These are phyloP conservation scores for Yamadazyma atmosphaerica DNA, from an alignment of 1,139 yeast genomes.

Conservation along the genomic window DNA sequence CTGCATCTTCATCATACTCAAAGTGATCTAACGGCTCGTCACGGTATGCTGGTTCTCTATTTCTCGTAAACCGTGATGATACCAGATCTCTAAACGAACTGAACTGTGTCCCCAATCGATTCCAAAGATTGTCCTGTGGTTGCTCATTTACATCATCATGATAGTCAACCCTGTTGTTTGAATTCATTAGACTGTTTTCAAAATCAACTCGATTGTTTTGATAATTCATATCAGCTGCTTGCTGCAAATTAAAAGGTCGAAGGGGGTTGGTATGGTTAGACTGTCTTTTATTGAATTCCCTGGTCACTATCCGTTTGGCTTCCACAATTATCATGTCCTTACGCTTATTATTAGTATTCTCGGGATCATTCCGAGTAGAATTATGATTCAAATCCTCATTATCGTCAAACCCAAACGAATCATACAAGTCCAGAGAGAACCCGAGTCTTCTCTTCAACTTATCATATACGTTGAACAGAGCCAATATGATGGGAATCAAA, in stretches of 20 bases:
- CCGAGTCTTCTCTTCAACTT: slow-evolving; percentile 52
- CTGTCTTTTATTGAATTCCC: slow-evolving; percentile 35
- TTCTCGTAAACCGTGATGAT: slow-evolving; percentile 14
- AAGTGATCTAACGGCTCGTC: slow-evolving; percentile 21
- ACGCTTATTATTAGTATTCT: slow-evolving; percentile 25
- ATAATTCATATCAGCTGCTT: slow-evolving; percentile 34
- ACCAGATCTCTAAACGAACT: slow-evolving; percentile 22
- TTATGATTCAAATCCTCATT: slow-evolving; percentile 1
- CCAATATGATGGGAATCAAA: slow-evolving; percentile 63
- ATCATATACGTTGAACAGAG: slow-evolving; percentile 71
- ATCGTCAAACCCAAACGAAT: slow-evolving; percentile 55
- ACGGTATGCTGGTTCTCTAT: slow-evolving; percentile 13
- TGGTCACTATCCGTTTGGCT: slow-evolving; percentile 40
- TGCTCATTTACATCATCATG: slow-evolving; percentile 4
- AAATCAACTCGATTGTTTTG: slow-evolving; percentile 22
- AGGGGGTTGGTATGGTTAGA: slow-evolving; percentile 15
- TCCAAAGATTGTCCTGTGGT: slow-evolving; percentile 18
- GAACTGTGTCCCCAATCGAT: slow-evolving; percentile 27
- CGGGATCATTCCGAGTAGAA: slow-evolving; percentile 12
- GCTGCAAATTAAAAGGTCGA: slow-evolving; percentile 26
- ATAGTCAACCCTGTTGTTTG: slow-evolving; percentile 5
- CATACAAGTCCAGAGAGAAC: slow-evolving; percentile 51
- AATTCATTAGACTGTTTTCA: slow-evolving; percentile 1
- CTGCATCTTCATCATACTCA: slow-evolving; percentile 29
- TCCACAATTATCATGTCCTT: slow-evolving; percentile 42